These are phyloP conservation scores for Orychophragmus violaceus DNA, from an alignment of 345 rosid genomes.

Conservation along the genomic window DNA sequence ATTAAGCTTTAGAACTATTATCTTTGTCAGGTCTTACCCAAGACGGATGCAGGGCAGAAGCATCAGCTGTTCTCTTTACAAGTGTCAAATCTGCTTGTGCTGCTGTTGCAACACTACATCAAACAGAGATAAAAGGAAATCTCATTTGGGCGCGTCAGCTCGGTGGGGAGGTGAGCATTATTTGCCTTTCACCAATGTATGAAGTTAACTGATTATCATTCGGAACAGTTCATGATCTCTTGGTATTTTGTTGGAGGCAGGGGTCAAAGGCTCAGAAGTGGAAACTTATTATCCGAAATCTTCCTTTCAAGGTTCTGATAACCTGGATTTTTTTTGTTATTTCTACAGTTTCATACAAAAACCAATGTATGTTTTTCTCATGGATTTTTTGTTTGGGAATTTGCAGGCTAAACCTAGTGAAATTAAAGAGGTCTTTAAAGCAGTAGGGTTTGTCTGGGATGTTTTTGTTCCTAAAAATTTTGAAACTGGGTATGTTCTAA, in stretches of 20 bases:
- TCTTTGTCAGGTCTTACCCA: slow-evolving; percentile 62
- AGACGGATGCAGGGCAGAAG: slow-evolving; percentile 85
- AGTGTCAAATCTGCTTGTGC: slow-evolving; percentile 78
- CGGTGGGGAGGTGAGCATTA: slow-evolving; percentile 82
- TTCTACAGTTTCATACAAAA: not conserved
- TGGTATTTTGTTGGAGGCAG: slow-evolving; percentile 35
- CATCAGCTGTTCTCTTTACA: slow-evolving; percentile 77
- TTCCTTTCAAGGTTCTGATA: slow-evolving; percentile 75
- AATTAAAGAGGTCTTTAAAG: slow-evolving; percentile 55
- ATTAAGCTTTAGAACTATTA: not conserved
- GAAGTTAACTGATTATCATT: not conserved
- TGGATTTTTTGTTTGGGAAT: not conserved
- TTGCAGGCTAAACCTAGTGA: slow-evolving; percentile 67
- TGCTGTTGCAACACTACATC: slow-evolving; percentile 58
- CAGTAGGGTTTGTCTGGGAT: slow-evolving; percentile 93
- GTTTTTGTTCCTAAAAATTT: slow-evolving; percentile 64
- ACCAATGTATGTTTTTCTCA: slow-evolving; percentile 6
- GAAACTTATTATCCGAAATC: slow-evolving; percentile 85
- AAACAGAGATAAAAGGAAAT: slow-evolving; percentile 57
- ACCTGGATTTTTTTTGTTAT: not conserved
- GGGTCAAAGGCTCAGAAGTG: slow-evolving; percentile 97
- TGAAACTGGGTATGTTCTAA: slow-evolving; percentile 59
- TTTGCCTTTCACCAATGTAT: slow-evolving; percentile 1
- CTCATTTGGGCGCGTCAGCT: slow-evolving; percentile 91
- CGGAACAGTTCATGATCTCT: not conserved